These are phyloP conservation scores for Cylindrodendrum hubeiense DNA, from an alignment of 2,329 filamentous ascomycete species.

Conservation along the genomic window DNA sequence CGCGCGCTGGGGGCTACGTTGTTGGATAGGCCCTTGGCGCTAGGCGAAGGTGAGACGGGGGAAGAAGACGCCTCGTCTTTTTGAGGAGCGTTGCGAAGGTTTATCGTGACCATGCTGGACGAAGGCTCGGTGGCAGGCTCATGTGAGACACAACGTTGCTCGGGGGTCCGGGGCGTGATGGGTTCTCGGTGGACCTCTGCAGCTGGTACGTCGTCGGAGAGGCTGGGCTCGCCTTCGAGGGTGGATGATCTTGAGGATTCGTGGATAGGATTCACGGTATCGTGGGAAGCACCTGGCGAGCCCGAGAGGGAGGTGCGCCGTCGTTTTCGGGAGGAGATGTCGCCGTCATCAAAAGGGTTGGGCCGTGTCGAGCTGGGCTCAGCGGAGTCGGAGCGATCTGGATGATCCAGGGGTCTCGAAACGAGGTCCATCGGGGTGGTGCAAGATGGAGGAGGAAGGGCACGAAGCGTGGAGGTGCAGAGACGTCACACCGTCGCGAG, in stretches of 20 bases:
- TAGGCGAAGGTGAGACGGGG: constrained; percentile 55
- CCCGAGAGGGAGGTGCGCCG: constrained; percentile 70
- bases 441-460: constrained; percentile 48
- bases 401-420: constrained; percentile 62
- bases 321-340: constrained; percentile 69
- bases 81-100: constrained; percentile 63
- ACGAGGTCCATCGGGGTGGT: constrained; percentile 67
- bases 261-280: constrained; percentile 52
- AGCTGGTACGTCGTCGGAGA: constrained; percentile 40
- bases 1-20: constrained; percentile 4
- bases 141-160: constrained; percentile 47
- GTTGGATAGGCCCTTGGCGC: constrained; percentile 32
- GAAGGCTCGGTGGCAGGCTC: constrained; percentile 51
- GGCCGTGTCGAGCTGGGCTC: constrained; percentile 73
- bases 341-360: constrained; percentile 73
- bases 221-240: constrained; percentile 45
- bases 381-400: constrained; percentile 71
- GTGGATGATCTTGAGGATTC: constrained; percentile 49
- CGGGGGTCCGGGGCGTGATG: constrained; percentile 59
- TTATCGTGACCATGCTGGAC: constrained; percentile 72
- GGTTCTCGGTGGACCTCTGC: constrained; percentile 55
- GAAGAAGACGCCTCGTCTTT: constrained; percentile 58
- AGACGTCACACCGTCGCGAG: constrained; percentile 64
- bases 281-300: constrained; percentile 66
- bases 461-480: constrained; percentile 59